Conservation (phyloP, 2,329 filamentous ascomycete genomes). For the Paecilomyces dactylethromorphus region DNA sequence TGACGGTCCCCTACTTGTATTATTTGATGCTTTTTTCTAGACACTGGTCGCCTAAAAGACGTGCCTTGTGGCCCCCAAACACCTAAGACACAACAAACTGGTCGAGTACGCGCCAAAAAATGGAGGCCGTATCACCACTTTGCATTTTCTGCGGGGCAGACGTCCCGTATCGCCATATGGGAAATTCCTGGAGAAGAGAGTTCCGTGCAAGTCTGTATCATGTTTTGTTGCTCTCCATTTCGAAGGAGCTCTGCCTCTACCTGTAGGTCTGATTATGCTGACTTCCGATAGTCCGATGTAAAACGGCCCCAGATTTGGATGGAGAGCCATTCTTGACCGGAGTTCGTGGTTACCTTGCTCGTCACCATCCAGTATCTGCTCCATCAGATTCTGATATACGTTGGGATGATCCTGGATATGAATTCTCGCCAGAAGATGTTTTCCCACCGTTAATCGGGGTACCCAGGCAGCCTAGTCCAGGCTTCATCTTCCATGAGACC, state of each 20-base stretch:
- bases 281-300: slow-evolving; percentile 9
- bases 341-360: not conserved
- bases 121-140: not conserved
- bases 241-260: not conserved
- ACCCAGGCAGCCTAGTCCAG: slow-evolving; percentile 3
- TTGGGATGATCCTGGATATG: slow-evolving; percentile 6
- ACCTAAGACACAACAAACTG: too few relatives aligned
- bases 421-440: slow-evolving; percentile 5
- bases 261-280: not conserved
- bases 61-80: too few relatives aligned
- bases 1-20: too few relatives aligned
- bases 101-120: not conserved
- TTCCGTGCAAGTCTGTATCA: slow-evolving; percentile 10
- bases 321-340: slow-evolving; percentile 13
- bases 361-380: not conserved
- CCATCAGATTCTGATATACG: not conserved
- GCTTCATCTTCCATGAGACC: slow-evolving; percentile 13
- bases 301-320: slow-evolving; percentile 4
- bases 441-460: slow-evolving; percentile 6
- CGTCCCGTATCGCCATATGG: slow-evolving; percentile 4
- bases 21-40: too few relatives aligned
- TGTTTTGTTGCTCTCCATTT: not conserved
- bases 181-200: slow-evolving; percentile 6
- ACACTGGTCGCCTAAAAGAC: too few relatives aligned
- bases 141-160: slow-evolving; percentile 10